These are phyloP conservation scores for Suhomyces wounanorum DNA, from an alignment of 1,139 yeast genomes.

Conservation along the genomic window DNA sequence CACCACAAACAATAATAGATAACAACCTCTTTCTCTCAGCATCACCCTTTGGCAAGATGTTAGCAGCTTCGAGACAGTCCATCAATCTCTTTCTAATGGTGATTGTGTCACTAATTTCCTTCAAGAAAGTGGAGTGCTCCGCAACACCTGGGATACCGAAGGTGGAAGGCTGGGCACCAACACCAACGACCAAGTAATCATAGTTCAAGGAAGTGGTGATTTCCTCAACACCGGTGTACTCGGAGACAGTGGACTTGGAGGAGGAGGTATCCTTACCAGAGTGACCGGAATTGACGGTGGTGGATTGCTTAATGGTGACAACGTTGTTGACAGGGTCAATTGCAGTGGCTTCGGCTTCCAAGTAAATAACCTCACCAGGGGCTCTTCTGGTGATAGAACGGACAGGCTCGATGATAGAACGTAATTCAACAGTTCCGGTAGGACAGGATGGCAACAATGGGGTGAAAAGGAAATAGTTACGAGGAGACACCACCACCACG, in stretches of 20 bases:
- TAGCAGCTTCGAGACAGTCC: conserved; percentile 83
- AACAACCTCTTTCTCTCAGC: conserved; percentile 79
- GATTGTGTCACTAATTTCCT: conserved; percentile 83
- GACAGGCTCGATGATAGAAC: conserved; percentile 88
- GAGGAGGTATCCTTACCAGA: conserved; percentile 55
- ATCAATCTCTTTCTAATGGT: conserved; percentile 73
- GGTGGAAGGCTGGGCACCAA: conserved; percentile 91
- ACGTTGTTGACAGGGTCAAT: conserved; percentile 70
- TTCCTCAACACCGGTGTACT: conserved; percentile 41
- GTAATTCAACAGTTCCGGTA: conserved; percentile 87
- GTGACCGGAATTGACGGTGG: conserved; percentile 55
- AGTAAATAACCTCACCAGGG: conserved; percentile 77
- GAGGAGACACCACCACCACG: conserved; percentile 87
- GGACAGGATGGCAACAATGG: conserved; percentile 93
- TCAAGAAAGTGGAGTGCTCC: conserved; percentile 81
- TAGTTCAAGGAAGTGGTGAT: conserved; percentile 55
- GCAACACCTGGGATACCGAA: conserved; percentile 93
- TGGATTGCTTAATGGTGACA: conserved; percentile 58
- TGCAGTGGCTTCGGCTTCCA: conserved; percentile 89
- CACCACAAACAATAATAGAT: conserved; percentile 88
- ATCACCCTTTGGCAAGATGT: conserved; percentile 70
- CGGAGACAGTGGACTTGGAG: conserved; percentile 51
- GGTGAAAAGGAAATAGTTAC: conserved; percentile 92
- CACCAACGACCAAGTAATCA: conserved; percentile 85
- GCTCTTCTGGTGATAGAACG: conserved; percentile 62